Conservation (phyloP, 73 alveolate genomes). For the Paramecium pentaurelia region DNA sequence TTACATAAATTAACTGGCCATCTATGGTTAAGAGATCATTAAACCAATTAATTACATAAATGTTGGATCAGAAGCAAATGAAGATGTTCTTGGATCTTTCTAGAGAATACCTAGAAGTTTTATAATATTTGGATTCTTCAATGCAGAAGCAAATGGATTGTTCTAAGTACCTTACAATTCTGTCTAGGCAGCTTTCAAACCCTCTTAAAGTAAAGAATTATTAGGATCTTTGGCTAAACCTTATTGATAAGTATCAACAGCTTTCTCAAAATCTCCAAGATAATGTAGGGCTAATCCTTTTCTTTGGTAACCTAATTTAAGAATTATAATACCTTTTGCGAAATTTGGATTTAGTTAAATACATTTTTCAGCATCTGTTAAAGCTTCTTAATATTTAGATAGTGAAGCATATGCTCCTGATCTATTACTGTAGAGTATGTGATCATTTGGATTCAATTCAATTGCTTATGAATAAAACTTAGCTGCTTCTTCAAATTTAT, state of each 20-base stretch:
- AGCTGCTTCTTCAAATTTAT: slow-evolving; percentile 90
- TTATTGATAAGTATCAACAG: slow-evolving; percentile 84
- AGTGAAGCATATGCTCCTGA: slow-evolving; percentile 62
- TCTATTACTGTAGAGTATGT: slow-evolving; percentile 92
- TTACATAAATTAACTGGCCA: slow-evolving; percentile 33
- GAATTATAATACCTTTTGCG: slow-evolving; percentile 64
- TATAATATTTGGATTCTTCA: neutral
- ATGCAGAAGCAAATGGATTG: neutral
- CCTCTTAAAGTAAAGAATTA: slow-evolving; percentile 79
- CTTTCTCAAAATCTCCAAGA: slow-evolving; percentile 84
- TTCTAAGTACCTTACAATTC: slow-evolving; percentile 54
- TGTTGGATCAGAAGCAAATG: slow-evolving; percentile 28
- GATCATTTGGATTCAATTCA: slow-evolving; percentile 88
- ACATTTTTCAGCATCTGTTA: slow-evolving; percentile 86
- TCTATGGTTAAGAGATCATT: slow-evolving; percentile 13
- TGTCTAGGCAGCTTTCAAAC: slow-evolving; percentile 60
- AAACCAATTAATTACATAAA: neutral
- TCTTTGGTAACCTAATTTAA: slow-evolving; percentile 75
- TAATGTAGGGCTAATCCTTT: slow-evolving; percentile 82
- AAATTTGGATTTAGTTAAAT: slow-evolving; percentile 88
- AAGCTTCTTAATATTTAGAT: slow-evolving; percentile 55
- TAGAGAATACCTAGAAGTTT: neutral
- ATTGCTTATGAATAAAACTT: slow-evolving; percentile 94
- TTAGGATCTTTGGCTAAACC: slow-evolving; percentile 90
- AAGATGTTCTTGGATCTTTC: neutral